phyloP scores from a whole-genome alignment of 176 grass and related monocot genomes.

The Eleusine indica region DNA sequence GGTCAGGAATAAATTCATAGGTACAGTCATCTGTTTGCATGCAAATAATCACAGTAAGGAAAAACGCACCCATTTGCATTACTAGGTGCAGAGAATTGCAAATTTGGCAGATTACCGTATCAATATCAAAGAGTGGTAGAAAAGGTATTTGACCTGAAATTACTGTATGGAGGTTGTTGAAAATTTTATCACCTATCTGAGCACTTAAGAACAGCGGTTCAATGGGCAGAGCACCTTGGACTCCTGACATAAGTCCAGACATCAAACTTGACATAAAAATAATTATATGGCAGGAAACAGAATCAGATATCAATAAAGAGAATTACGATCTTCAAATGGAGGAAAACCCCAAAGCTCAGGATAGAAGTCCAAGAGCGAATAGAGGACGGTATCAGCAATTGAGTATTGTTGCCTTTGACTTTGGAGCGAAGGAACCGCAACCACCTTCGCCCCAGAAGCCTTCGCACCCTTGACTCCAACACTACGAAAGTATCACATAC shows the following conservation, averaged over 20 bases:
- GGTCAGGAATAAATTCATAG: slow-evolving; percentile 71
- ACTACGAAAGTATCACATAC: slow-evolving; percentile 37
- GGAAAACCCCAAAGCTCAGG: slow-evolving; percentile 84
- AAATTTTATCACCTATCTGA: slow-evolving; percentile 36
- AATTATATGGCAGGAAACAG: slow-evolving; percentile 20
- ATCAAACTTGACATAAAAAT: slow-evolving; percentile 17
- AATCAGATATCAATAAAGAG: slow-evolving; percentile 21
- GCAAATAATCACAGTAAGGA: slow-evolving; percentile 16
- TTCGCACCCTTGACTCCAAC: slow-evolving; percentile 84
- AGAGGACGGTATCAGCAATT: slow-evolving; percentile 68
- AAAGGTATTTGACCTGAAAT: slow-evolving; percentile 48
- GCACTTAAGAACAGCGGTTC: slow-evolving; percentile 59
- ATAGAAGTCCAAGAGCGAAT: slow-evolving; percentile 84
- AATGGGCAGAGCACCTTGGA: slow-evolving; percentile 64
- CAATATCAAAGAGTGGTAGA: neutral
- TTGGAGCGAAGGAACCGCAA: slow-evolving; percentile 91
- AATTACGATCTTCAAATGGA: slow-evolving; percentile 80
- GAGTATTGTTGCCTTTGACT: slow-evolving; percentile 62
- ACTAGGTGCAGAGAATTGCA: neutral
- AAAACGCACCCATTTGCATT: neutral
- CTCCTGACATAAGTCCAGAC: slow-evolving; percentile 43
- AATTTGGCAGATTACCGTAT: slow-evolving; percentile 7
- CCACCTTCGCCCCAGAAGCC: slow-evolving; percentile 75
- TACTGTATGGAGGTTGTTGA: slow-evolving; percentile 45
- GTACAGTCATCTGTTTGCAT: slow-evolving; percentile 54